A percentile compares a stretch with the other conserved stretches of the same genome.
Evolutionary conservation across 306 rosid genomes (phyloP).

Genomic region (Lathyrus sativus): DNA sequence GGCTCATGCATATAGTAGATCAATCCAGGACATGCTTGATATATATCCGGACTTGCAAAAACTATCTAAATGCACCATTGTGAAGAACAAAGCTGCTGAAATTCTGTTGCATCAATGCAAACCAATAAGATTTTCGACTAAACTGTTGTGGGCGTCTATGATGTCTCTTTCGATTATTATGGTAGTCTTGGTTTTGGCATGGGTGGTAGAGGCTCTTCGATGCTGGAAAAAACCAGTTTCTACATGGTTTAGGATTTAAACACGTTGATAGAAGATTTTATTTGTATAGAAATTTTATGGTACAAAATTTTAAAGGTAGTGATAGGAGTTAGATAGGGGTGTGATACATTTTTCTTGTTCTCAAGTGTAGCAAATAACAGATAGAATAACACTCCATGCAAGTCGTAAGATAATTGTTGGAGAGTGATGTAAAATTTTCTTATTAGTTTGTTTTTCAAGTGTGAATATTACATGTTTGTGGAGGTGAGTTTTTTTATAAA

Average conservation of each 20-base stretch:
- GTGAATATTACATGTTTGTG: constrained; percentile 27
- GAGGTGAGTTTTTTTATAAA: too few species aligned
- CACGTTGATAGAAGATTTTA: constrained; percentile 27
- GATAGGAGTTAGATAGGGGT: background rate
- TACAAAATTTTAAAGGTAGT: background rate
- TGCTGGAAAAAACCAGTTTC: constrained; percentile 44
- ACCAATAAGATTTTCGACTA: constrained; percentile 46
- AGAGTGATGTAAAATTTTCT: constrained; percentile 35
- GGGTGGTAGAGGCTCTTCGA: constrained; percentile 49
- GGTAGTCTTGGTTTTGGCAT: constrained; percentile 50
- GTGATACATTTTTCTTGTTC: constrained; percentile 1
- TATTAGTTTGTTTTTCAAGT: constrained; percentile 8
- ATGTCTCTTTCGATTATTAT: constrained; percentile 61
- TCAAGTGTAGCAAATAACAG: background rate
- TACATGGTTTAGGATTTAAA: constrained; percentile 31
- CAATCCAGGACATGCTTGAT: constrained; percentile 57
- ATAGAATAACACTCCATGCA: constrained; percentile 29
- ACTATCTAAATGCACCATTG: constrained; percentile 55
- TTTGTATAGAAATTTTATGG: constrained; percentile 8
- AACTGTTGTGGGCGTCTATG: constrained; percentile 56
- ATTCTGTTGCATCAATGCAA: constrained; percentile 65
- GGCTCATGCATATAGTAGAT: constrained; percentile 65
- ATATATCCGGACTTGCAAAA: constrained; percentile 64
- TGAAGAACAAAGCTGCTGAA: constrained; percentile 50
- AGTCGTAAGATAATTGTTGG: constrained; percentile 54